phyloP scores from a whole-genome alignment of 2,329 filamentous ascomycete genomes.

The Ambrosiella beaveri region DNA sequence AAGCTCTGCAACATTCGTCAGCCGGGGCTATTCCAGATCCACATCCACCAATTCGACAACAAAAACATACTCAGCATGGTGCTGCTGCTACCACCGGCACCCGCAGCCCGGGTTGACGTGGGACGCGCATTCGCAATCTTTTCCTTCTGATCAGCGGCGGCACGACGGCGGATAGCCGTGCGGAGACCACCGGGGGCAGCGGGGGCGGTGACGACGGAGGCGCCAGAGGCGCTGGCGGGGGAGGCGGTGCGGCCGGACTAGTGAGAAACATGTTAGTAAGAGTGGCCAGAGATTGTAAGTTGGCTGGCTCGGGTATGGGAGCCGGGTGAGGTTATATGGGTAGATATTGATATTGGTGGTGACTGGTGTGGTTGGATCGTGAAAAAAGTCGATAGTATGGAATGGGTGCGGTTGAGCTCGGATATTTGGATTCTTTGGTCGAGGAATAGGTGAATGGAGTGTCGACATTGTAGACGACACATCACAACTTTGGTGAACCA shows the following conservation, averaged over 20 bases:
- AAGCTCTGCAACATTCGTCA: constrained; percentile 38
- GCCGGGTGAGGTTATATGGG: neutral
- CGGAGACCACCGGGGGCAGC: constrained; percentile 75
- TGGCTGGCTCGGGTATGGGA: neutral
- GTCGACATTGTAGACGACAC: no score
- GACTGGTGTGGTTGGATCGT: no score
- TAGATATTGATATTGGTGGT: no score
- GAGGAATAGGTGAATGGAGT: no score
- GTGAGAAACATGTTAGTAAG: neutral
- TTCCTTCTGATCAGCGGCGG: constrained; percentile 93
- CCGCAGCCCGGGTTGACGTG: constrained; percentile 79
- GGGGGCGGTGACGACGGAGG: constrained; percentile 69
- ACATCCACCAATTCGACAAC: neutral
- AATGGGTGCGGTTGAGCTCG: no score
- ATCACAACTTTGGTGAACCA: no score
- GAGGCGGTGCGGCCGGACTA: constrained; percentile 32
- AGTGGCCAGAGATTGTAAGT: neutral
- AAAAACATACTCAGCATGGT: constrained; percentile 81
- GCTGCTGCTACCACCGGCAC: constrained; percentile 87
- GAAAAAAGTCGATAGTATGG: no score
- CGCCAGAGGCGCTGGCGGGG: constrained; percentile 49
- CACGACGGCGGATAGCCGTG: constrained; percentile 85
- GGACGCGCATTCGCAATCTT: constrained; percentile 88
- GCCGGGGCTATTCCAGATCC: neutral
- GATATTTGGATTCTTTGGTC: no score